Base-by-base conservation (phyloP, 2,329 filamentous ascomycete genomes). In the Pseudofabraea citricarpa region DNA sequence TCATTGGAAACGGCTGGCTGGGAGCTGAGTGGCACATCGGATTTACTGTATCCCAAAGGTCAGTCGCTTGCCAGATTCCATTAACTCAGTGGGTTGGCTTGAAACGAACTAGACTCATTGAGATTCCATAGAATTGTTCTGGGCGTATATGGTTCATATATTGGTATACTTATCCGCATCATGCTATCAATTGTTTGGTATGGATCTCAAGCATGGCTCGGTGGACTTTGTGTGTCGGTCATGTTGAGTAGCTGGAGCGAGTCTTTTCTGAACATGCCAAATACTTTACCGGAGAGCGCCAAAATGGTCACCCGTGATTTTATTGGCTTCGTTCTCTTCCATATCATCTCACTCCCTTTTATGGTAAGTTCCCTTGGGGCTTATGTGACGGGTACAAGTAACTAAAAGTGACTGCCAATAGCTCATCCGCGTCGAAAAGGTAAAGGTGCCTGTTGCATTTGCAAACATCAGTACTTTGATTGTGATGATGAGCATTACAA, bases 141-240 rank as follows among this genome's bases (percentile, higher is more conserved):
- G 43, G 56, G 55, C 8, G 55, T 58, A 52, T 58, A 57, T 29
- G 54, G 56, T 13, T 13, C 44, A 45, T 56, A 54, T 41, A 54
- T 58, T 47, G 51, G 54, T 21, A 50, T 55, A 20, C 42, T 47
- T 24, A 41, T 55, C 4, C 49, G 51, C 41, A 50, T 43, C 39
- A 55, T 56, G 22, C 44, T 42, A 29, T 55, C 50, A 35, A 46
- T 56, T 24, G 38, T 56, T 13, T 51, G 38, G 33, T 48, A 45
- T 24, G 51, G 51, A 16, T 45, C 50, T 16, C 49, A 54, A 37
- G 42, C 47, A 4, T 54, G 48, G 45, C 48, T 44, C 24, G 43
- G 19, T 36, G 43, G 18, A 18, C 26, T 18, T 36, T 43, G 15
- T 43, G 43, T 46, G 13, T 19, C 43, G 10, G 40, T 45, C 3